Conservation (phyloP, 345 rosid genomes). For the Linum tenue region DNA sequence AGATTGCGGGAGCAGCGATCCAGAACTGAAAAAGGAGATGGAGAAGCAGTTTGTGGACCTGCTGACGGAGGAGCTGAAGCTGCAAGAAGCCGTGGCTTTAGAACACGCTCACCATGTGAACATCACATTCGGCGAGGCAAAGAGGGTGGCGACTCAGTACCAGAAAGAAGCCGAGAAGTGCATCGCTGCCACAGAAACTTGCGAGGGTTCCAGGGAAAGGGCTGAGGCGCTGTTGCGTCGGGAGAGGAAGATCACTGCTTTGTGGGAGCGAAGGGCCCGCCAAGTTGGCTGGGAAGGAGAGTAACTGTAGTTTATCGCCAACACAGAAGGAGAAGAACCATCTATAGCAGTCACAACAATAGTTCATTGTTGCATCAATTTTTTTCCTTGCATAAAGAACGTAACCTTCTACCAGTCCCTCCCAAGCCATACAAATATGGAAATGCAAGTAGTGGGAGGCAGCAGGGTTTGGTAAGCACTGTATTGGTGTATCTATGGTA, state of each 20-base stretch:
- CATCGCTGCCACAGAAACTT: slow-evolving; percentile 86
- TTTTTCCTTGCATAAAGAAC: neutral
- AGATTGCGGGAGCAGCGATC: slow-evolving; percentile 89
- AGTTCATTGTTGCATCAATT: neutral
- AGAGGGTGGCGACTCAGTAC: slow-evolving; percentile 87
- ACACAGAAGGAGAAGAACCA: no score
- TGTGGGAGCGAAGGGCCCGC: slow-evolving; percentile 87
- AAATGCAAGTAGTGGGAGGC: no score
- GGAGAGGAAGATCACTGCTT: slow-evolving; percentile 72
- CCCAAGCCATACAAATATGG: no score
- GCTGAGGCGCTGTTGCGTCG: slow-evolving; percentile 63
- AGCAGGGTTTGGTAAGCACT: no score
- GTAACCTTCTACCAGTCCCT: no score
- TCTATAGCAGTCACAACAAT: no score
- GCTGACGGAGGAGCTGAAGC: slow-evolving; percentile 78
- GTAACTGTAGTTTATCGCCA: slow-evolving; percentile 15
- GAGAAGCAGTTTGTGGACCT: slow-evolving; percentile 95
- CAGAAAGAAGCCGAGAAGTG: slow-evolving; percentile 97
- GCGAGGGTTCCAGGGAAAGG: slow-evolving; percentile 87
- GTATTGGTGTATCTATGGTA: no score
- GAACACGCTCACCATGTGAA: slow-evolving; percentile 86
- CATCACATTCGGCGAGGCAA: slow-evolving; percentile 71
- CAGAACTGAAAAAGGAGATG: slow-evolving; percentile 86
- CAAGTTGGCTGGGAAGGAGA: slow-evolving; percentile 94
- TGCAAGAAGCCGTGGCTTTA: slow-evolving; percentile 78